Evolutionary conservation across 2,329 filamentous ascomycete species (phyloP), one percentile per base, ranked within the genome.

Genomic region (Neonectria coccinea): DNA sequence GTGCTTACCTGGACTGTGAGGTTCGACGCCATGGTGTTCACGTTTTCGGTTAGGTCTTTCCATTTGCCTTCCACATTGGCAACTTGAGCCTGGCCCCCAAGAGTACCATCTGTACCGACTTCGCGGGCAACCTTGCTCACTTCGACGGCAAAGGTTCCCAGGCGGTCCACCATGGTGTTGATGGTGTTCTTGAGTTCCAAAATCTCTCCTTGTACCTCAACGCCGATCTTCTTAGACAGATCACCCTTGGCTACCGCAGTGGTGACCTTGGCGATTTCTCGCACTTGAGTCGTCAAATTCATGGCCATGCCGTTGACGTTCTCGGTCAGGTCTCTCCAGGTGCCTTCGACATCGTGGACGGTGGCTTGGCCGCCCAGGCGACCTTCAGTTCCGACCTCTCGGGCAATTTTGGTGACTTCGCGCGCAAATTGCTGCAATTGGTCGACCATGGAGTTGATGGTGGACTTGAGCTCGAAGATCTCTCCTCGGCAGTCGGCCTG

Each of bases 401-500:
- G 91, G 41, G 95, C 95, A 75, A 99, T 92, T 80, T 96, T 97
- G 41, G 95, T 98, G 73, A 99, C 96, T 82, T 98, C 95, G 76
- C 94, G 92, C 10, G 96, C 96, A 77, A 98, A 98, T 76, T 97
- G 94, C 76, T 97, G 93, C 62, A 99, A 85, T 79, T 97, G 96
- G 78, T 97, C 96, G 70, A 99, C 95, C 95, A 99, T 99, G 78
- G 92, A 96, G 81, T 99, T 99, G 84, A 98, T 99, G 51, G 96
- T 98, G 65, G 94, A 94, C 81, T 99, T 99, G 76, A 99, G 91
- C 82, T 92, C 93, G 77, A 90, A 92, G 75, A 94, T 98, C 85
- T 95, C 96, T 79, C 92, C 97, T 82, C 90, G 92, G 81, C 92
- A 95, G 75, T 93, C 93, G 66, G 94, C 94, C 79, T 97, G 93